These are phyloP conservation scores for Saururus chinensis DNA, from an alignment of 164 flowering plant genomes.

Conservation along the genomic window DNA sequence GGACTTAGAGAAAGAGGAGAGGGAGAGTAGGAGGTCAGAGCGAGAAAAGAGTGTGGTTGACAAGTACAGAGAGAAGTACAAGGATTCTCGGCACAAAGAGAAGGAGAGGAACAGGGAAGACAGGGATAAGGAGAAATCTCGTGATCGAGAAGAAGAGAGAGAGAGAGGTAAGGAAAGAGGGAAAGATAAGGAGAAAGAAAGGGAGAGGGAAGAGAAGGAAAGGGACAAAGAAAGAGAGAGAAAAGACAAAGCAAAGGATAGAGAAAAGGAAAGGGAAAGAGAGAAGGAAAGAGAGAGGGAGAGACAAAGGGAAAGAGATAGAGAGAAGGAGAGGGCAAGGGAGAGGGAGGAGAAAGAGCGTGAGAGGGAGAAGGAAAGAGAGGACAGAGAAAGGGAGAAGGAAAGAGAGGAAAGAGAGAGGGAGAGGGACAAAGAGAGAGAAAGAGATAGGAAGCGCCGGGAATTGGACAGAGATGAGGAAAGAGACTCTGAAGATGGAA, in stretches of 20 bases:
- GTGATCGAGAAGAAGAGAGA: constrained; percentile 7
- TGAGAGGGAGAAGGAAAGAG: constrained; percentile 4
- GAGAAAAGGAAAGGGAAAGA: constrained; percentile 17
- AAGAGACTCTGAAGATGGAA: constrained; percentile 33
- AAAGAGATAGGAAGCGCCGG: constrained; percentile 30
- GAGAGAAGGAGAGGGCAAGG: constrained; percentile 13
- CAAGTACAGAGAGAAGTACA: constrained; percentile 21
- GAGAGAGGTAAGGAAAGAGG: constrained; percentile 1
- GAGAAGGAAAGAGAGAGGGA: constrained; percentile 11
- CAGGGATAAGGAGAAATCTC: constrained; percentile 16
- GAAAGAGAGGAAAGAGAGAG: constrained; percentile 18
- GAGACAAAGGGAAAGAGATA: constrained; percentile 8
- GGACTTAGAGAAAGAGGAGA: constrained; percentile 18
- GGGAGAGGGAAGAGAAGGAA: constrained; percentile 12
- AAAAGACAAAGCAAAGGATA: constrained; percentile 11
- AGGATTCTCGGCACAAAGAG: constrained; percentile 21
- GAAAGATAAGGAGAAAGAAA: constrained; percentile 1
- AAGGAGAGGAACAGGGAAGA: constrained; percentile 34
- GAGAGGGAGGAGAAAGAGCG: constrained; percentile 12
- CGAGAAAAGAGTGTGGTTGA: constrained; percentile 26
- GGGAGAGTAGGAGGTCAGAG: constrained; percentile 18
- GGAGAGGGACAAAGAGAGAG: constrained; percentile 24
- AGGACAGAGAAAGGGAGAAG: constrained; percentile 11
- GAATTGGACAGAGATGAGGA: constrained; percentile 37
- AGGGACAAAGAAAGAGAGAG: constrained; percentile 16